Conservation (phyloP, 179 eudicot genomes). For the Dionaea muscipula region DNA sequence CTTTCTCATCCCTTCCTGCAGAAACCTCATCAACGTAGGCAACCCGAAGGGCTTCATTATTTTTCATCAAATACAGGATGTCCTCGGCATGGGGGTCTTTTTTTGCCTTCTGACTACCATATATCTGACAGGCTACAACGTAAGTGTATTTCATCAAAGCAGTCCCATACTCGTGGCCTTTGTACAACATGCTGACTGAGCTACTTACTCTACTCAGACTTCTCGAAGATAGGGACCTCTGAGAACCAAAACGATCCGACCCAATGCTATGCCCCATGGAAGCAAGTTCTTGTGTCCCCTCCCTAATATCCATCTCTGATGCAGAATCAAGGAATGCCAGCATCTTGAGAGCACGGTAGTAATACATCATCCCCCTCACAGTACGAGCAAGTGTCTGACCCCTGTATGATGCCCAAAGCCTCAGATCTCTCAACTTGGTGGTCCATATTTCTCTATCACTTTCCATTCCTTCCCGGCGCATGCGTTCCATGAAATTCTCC, state of each 20-base stretch:
- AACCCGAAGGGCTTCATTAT: slow-evolving; percentile 85
- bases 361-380: slow-evolving; percentile 95
- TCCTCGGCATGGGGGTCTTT: slow-evolving; percentile 83
- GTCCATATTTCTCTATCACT: slow-evolving; percentile 48
- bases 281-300: slow-evolving; percentile 59
- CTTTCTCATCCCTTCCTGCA: slow-evolving; percentile 43
- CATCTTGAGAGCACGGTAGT: slow-evolving; percentile 82
- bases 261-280: slow-evolving; percentile 38
- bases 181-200: slow-evolving; percentile 49
- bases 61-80: slow-evolving; percentile 60
- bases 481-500: slow-evolving; percentile 68
- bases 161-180: slow-evolving; percentile 86
- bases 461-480: slow-evolving; percentile 60
- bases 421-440: slow-evolving; percentile 45
- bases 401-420: slow-evolving; percentile 89
- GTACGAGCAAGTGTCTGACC: slow-evolving; percentile 91
- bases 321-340: slow-evolving; percentile 92
- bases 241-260: slow-evolving; percentile 29
- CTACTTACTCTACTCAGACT: slow-evolving; percentile 61
- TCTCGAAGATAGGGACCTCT: slow-evolving; percentile 29
- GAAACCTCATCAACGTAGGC: slow-evolving; percentile 81
- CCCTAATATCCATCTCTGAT: slow-evolving; percentile 80
- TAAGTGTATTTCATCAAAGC: slow-evolving; percentile 81
- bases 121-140: slow-evolving; percentile 86
- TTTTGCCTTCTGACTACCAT: slow-evolving; percentile 73